Evolutionary conservation across 306 rosid genomes (phyloP).

Genomic region (Canavalia ensiformis): DNA sequence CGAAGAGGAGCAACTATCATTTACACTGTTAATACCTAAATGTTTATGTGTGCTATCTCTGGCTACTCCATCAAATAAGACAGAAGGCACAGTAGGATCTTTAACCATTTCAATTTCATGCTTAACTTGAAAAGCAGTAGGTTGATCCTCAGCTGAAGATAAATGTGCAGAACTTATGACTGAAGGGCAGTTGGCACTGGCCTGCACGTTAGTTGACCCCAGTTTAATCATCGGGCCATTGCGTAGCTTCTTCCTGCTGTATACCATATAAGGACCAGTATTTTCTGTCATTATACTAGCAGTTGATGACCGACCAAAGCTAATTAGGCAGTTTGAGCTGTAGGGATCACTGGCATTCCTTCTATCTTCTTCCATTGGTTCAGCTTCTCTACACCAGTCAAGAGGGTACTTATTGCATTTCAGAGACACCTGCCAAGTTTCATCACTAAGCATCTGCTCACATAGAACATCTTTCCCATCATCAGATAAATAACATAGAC

Average conservation of each 20-base stretch:
- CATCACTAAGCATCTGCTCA: slow-evolving; percentile 69
- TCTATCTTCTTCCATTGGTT: slow-evolving; percentile 55
- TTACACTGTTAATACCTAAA: slow-evolving; percentile 69
- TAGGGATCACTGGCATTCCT: slow-evolving; percentile 55
- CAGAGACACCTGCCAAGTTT: slow-evolving; percentile 81
- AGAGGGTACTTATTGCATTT: slow-evolving; percentile 58
- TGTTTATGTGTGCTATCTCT: slow-evolving; percentile 54
- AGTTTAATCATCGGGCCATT: slow-evolving; percentile 52
- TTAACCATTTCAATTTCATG: slow-evolving; percentile 54
- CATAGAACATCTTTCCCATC: slow-evolving; percentile 59
- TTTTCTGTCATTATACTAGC: slow-evolving; percentile 64
- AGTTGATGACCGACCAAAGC: slow-evolving; percentile 62
- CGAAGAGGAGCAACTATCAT: slow-evolving; percentile 93
- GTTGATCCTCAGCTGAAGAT: slow-evolving; percentile 60
- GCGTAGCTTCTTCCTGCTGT: slow-evolving; percentile 72
- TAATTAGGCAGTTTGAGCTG: slow-evolving; percentile 55
- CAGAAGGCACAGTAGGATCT: slow-evolving; percentile 45
- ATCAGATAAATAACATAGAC: slow-evolving; percentile 59
- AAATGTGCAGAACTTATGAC: slow-evolving; percentile 58
- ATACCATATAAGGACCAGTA: slow-evolving; percentile 61
- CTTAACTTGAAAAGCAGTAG: slow-evolving; percentile 54
- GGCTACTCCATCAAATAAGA: slow-evolving; percentile 51
- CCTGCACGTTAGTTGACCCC: slow-evolving; percentile 49
- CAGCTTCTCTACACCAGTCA: slow-evolving; percentile 65
- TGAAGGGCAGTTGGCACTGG: slow-evolving; percentile 62